Percentiles rank a stretch among this genome's conserved stretches.
These are phyloP conservation scores for Globisporangium megalacanthum DNA, from an alignment of 352 stramenopile species.

Conservation along the genomic window DNA sequence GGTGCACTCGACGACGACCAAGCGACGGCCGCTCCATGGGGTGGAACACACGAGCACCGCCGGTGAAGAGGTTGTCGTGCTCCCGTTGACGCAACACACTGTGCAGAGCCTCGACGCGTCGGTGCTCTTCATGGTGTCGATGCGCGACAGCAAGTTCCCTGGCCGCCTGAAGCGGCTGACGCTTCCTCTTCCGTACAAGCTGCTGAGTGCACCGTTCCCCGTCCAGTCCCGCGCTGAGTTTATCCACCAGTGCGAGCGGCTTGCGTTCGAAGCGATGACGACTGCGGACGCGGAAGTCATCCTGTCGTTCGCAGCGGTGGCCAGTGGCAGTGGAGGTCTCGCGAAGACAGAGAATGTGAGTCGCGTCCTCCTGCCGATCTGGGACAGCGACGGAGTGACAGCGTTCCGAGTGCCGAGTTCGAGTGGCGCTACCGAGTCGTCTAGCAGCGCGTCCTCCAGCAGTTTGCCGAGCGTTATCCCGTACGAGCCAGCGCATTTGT, in stretches of 20 bases:
- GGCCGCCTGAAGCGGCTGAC: conserved; percentile 67
- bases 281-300: conserved; percentile 25
- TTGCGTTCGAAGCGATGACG: conserved; percentile 43
- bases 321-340: background rate
- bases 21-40: background rate
- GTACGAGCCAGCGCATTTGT: conserved; percentile 61
- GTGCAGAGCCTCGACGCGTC: conserved; percentile 30
- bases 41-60: background rate
- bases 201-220: conserved; percentile 48
- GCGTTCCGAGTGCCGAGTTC: background rate
- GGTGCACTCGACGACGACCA: conserved; percentile 8
- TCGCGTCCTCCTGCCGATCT: conserved; percentile 29
- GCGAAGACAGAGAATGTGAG: conserved; percentile 17
- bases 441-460: background rate
- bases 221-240: conserved; percentile 53
- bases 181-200: conserved; percentile 41
- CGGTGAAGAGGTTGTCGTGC: conserved; percentile 28
- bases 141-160: conserved; percentile 76
- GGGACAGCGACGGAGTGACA: conserved; percentile 3
- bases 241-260: conserved; percentile 34
- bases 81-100: conserved; percentile 37
- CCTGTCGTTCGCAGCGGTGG: conserved; percentile 46
- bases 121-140: conserved; percentile 55
- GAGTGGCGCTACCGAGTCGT: background rate
- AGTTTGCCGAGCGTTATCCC: background rate